Base-by-base conservation (phyloP, 352 stramenopile species). In the Phytophthora cryptogea region DNA sequence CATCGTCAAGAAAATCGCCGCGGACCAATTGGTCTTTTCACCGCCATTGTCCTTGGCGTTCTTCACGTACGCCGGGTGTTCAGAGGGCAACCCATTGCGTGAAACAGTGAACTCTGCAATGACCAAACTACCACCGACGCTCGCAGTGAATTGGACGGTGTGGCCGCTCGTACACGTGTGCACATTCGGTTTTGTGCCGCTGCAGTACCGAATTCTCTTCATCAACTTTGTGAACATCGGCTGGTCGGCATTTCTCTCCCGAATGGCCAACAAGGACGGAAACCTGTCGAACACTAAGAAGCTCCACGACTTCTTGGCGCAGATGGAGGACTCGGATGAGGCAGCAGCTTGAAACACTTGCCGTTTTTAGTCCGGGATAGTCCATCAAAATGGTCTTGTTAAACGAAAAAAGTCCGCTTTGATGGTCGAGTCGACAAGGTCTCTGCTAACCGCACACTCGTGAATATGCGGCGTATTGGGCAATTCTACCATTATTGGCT, bases 181-280 rank as follows among this genome's bases (percentile, higher is more conserved):
- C 54, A 80, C 67, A 0, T 81, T 80, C 35, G 63, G 66, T 4
- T 80, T 81, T 44, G 71, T 80, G 54, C 72, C 74, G 17, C 40
- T 84, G 46, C 66, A 72, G 39, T 78, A 80, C 55, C 74, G 74
- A n/a, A 59, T 80, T 41, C 45, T 84, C 42, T 79, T 77, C 40
- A 74, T 77, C 45, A 84, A 80, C 35, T 43, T 66, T 10, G 59
- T 68, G 17, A 84, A 74, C 45, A 56, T 84, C 20, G 72, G 73
- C 0, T 84, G 72, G 72, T 80, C 73, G 3, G 59, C 70, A 1
- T 83, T 80, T 59, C 58, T 83, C 2, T 81, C 72, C 6, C 48
- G 54, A 35, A 78, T 80, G 72, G 66, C 71, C n/a, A 79, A 48
- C 43, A 54, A 65, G 13, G 28, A 65, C 17, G 46, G 47, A 27